phyloP scores from a whole-genome alignment of 1,284 basidiomycete genomes.

The Hymenochaete sp. region DNA sequence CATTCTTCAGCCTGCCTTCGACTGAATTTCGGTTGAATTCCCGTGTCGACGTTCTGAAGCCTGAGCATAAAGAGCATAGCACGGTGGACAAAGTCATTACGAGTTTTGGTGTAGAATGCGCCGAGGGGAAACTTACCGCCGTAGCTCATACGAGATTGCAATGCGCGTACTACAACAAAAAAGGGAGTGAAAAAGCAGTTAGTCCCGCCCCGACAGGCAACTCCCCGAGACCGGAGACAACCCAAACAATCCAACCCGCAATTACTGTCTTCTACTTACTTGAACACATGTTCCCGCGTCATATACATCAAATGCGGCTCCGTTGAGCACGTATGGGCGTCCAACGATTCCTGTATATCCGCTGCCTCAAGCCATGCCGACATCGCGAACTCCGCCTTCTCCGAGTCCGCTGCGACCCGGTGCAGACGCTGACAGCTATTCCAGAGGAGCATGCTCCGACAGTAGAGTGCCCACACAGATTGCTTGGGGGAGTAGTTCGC shows the following conservation, averaged over 20 bases:
- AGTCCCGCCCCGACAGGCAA: background rate
- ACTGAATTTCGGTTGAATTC: constrained; percentile 41
- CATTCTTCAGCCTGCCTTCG: constrained; percentile 65
- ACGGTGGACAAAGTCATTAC: no score
- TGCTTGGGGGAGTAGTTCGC: constrained; percentile 48
- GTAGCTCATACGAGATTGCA: constrained; percentile 53
- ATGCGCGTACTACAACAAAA: constrained; percentile 48
- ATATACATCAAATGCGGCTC: constrained; percentile 59
- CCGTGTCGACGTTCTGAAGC: constrained; percentile 28
- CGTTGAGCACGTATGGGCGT: constrained; percentile 57
- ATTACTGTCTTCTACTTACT: constrained; percentile 38
- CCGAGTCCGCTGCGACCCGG: constrained; percentile 36
- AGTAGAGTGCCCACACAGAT: constrained; percentile 70
- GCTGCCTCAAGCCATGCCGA: constrained; percentile 55
- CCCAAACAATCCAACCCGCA: no score
- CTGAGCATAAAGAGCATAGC: constrained; percentile 25
- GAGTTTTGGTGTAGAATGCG: constrained; percentile 18
- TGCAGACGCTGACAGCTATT: constrained; percentile 51
- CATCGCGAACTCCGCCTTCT: constrained; percentile 49
- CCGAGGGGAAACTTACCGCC: constrained; percentile 41
- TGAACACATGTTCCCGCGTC: constrained; percentile 62
- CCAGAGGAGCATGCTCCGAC: constrained; percentile 70
- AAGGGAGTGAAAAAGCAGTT: constrained; percentile 10
- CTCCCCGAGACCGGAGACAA: background rate
- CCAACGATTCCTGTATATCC: constrained; percentile 54